Base-by-base conservation (phyloP, 2,329 filamentous ascomycete species). In the Diaporthe sp. region DNA sequence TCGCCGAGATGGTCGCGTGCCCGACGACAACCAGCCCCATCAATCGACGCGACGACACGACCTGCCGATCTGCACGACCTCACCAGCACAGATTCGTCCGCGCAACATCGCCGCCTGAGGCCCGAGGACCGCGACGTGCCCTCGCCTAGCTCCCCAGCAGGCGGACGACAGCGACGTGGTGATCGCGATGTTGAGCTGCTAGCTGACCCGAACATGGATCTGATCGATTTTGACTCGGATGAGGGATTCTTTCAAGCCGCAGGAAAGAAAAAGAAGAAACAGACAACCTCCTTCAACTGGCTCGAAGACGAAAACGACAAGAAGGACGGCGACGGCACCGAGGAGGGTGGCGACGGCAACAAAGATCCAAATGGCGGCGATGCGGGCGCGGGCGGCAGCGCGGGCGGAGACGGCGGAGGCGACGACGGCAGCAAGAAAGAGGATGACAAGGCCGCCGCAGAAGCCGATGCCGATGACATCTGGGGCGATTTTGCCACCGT, bases 141-240 rank as follows among this genome's bases (percentile, higher is more conserved):
- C 79, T 34, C 79, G 72, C 34, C 49, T 77, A 53, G 76, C 79
- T 75, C 46, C 79, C 65, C 77, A 79, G 67, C 46, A 15, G 22
- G 39, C 25, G 7, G 42, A 46, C 39, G 25, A 53, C 17, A 37
- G 60, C 31, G 46, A 22, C 76, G 61, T 39, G 72, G 68, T 71
- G 55, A 72, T 42, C 77, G 76, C 67, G 80, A 80, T 37, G 79
- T 83, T 77, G 82, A 83, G 79, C 79, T 90, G 8, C 83, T 91
- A 46, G 78, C 78, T 55, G 87, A 90, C 78, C 88, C 87, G n/a
- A 84, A 81, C 51, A 83, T 84, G 79, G 81, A 84, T 53, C 80
- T 84, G 28, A 84, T 94, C 70, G 92, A 94, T 80, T 90, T 94
- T 75, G 85, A 85, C 31, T 90, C 87, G 37, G 83, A 88, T 71